Evolutionary conservation across 305 asterid species (phyloP).

Genomic region (Plantago rigida): DNA sequence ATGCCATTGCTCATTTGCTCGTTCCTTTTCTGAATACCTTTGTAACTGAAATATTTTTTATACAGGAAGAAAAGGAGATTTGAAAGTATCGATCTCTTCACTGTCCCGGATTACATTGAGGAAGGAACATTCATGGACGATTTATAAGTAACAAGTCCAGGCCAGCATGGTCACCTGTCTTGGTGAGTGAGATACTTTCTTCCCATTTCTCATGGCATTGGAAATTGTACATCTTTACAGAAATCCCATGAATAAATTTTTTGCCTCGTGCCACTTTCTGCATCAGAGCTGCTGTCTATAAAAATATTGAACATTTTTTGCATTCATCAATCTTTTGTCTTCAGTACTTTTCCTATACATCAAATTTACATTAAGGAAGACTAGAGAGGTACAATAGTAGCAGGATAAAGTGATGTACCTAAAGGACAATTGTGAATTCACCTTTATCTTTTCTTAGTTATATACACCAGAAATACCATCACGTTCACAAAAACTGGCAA

Average conservation of each 20-base stretch:
- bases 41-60: background rate
- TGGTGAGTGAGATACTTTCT: slow-evolving; percentile 13
- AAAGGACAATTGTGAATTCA: too few species aligned
- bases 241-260: background rate
- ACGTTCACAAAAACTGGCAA: too few species aligned
- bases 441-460: too few species aligned
- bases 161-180: background rate
- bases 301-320: background rate
- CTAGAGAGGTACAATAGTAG: too few species aligned
- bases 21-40: background rate
- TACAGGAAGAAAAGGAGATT: slow-evolving; percentile 43
- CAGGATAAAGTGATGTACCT: too few species aligned
- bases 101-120: slow-evolving; percentile 34
- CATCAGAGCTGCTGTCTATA: background rate
- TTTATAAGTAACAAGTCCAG: slow-evolving; percentile 1
- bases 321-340: background rate
- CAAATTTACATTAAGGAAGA: too few species aligned
- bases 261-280: background rate
- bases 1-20: background rate
- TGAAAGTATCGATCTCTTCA: slow-evolving; percentile 27
- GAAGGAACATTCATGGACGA: slow-evolving; percentile 21
- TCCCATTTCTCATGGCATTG: slow-evolving; percentile 7
- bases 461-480: too few species aligned
- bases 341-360: background rate
- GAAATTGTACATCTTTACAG: background rate